Conservation (phyloP, 1,139 yeast genomes). For the Starmera stellimalicola region DNA sequence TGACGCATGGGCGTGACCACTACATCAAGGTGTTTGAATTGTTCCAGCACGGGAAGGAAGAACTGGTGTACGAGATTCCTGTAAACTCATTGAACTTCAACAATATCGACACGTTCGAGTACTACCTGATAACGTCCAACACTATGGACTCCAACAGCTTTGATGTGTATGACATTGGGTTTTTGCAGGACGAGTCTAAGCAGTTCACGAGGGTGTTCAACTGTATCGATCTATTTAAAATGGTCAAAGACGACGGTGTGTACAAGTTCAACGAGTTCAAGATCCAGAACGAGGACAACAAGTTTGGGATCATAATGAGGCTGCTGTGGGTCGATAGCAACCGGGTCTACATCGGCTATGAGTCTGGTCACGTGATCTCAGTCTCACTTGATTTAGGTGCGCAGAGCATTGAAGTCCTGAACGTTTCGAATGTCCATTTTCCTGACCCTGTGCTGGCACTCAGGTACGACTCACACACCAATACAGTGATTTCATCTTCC, state of each 20-base stretch:
- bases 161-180: slow-evolving; percentile 36
- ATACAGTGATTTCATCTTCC: slow-evolving; percentile 34
- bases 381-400: slow-evolving; percentile 22
- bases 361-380: slow-evolving; percentile 44
- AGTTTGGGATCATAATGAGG: slow-evolving; percentile 50
- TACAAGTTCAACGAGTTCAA: slow-evolving; percentile 13
- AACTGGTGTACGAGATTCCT: slow-evolving; percentile 31
- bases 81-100: slow-evolving; percentile 49
- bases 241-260: slow-evolving; percentile 1
- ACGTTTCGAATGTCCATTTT: slow-evolving; percentile 20
- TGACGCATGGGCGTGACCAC: slow-evolving; percentile 51
- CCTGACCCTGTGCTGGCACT: slow-evolving; percentile 46
- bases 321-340: slow-evolving; percentile 25
- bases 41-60: slow-evolving; percentile 5
- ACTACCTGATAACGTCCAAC: slow-evolving; percentile 39
- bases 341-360: slow-evolving; percentile 41
- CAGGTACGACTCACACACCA: slow-evolving; percentile 13
- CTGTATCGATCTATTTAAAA: slow-evolving; percentile 17
- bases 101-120: slow-evolving; percentile 31
- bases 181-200: slow-evolving; percentile 8
- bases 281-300: slow-evolving; percentile 16
- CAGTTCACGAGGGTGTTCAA: slow-evolving; percentile 20
- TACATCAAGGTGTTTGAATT: slow-evolving; percentile 39
- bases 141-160: slow-evolving; percentile 42
- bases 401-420: slow-evolving; percentile 5